Conservation (phyloP, 768 basidiomycete genomes). For the Porphyrellus cyaneotinctus region DNA sequence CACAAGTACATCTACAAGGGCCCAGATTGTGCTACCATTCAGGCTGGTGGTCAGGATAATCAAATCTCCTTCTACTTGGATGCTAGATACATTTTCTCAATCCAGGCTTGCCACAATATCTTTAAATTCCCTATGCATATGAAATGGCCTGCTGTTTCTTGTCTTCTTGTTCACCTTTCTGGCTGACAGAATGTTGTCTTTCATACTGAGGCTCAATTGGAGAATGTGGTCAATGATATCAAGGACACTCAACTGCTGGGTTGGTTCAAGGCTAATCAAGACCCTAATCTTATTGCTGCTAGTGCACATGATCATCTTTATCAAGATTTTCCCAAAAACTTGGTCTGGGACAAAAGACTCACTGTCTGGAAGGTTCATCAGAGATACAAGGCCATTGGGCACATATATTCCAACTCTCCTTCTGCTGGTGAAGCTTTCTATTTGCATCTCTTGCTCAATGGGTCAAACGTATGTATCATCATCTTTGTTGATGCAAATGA, state of each 20-base stretch:
- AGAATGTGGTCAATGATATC: neutral
- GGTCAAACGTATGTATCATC: conserved; percentile 25
- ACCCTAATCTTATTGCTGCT: neutral
- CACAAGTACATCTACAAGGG: too few species aligned
- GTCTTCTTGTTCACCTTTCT: neutral
- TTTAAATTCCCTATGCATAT: conserved; percentile 4
- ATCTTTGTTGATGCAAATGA: too few species aligned
- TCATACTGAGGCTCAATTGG: neutral
- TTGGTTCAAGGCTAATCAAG: neutral
- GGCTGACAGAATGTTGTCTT: neutral
- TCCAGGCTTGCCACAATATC: neutral
- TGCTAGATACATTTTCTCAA: too few species aligned
- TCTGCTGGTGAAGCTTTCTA: conserved; percentile 38
- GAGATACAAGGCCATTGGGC: conserved; percentile 20
- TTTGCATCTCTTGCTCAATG: conserved; percentile 36
- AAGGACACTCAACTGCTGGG: neutral
- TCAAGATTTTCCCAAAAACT: conserved; percentile 33
- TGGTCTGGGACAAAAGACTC: conserved; percentile 22
- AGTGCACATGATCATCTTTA: conserved; percentile 20
- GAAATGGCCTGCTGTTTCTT: conserved; percentile 6
- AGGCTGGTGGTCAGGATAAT: too few species aligned
- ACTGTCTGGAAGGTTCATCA: conserved; percentile 27
- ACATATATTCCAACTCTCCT: conserved; percentile 15
- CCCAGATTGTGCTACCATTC: too few species aligned
- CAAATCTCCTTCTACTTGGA: too few species aligned